Percentiles rank a stretch among this genome's conserved stretches.
Conservation (phyloP, 1,139 yeast genomes). For the Meyerozyma sp. region DNA sequence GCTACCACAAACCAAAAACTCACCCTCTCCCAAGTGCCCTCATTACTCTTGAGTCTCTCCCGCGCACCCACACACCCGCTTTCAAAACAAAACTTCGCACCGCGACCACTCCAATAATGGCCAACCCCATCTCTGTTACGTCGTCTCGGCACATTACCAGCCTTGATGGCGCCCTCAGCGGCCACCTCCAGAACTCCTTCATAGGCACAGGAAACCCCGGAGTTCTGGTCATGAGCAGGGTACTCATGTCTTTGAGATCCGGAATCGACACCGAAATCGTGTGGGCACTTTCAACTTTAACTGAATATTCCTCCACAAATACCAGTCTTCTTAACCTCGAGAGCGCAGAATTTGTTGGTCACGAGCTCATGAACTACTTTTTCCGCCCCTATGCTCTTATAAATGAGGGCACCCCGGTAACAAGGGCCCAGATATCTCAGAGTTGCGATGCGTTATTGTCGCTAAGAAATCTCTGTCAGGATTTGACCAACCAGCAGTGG, state of each 20-base stretch:
- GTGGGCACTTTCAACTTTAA: slow-evolving; percentile 61
- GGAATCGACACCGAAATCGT: slow-evolving; percentile 56
- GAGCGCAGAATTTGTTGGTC: slow-evolving; percentile 42
- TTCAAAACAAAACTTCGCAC: background rate
- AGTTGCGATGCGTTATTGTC: slow-evolving; percentile 64
- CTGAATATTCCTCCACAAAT: slow-evolving; percentile 49
- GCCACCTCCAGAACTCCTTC: slow-evolving; percentile 8
- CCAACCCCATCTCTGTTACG: slow-evolving; percentile 5
- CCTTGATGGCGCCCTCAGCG: background rate
- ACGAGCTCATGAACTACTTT: slow-evolving; percentile 44
- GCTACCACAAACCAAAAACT: no score
- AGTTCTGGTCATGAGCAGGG: slow-evolving; percentile 51
- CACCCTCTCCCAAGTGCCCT: background rate
- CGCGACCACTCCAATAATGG: background rate
- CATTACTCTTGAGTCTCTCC: background rate
- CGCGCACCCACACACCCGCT: background rate
- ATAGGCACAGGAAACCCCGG: slow-evolving; percentile 53
- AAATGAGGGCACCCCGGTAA: slow-evolving; percentile 16
- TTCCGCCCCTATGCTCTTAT: slow-evolving; percentile 25
- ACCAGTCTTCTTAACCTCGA: slow-evolving; percentile 48
- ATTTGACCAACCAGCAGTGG: slow-evolving; percentile 75
- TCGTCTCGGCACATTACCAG: background rate
- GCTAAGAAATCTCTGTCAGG: slow-evolving; percentile 77
- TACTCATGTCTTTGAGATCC: slow-evolving; percentile 58
- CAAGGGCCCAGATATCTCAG: slow-evolving; percentile 32